phyloP scores from a whole-genome alignment of 306 rosid genomes.

The Herpetospermum pedunculosum region DNA sequence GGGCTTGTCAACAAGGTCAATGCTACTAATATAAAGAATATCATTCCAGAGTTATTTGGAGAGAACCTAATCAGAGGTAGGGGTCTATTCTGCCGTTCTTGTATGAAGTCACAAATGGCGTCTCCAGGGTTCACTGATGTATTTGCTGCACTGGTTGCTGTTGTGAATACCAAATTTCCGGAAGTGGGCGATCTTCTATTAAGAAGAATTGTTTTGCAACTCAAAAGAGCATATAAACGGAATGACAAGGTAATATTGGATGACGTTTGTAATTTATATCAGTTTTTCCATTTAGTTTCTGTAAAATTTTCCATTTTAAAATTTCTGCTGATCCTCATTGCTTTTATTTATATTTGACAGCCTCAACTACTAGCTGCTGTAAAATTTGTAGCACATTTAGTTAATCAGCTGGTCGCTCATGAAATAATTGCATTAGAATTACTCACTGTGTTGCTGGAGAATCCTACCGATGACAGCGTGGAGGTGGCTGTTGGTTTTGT shows the following conservation, averaged over 20 bases:
- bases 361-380: conserved; percentile 95
- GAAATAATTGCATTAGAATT: conserved; percentile 85
- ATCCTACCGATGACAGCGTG: conserved; percentile 89
- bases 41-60: conserved; percentile 63
- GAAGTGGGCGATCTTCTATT: conserved; percentile 80
- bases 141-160: conserved; percentile 85
- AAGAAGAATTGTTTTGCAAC: conserved; percentile 83
- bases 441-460: conserved; percentile 79
- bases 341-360: conserved; percentile 27
- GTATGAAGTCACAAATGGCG: conserved; percentile 97
- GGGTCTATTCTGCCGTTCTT: conserved; percentile 85
- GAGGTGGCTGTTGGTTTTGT: conserved; percentile 99
- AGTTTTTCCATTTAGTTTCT: background rate
- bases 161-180: conserved; percentile 87
- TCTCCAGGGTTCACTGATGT: conserved; percentile 88
- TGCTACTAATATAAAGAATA: conserved; percentile 72
- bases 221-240: conserved; percentile 84
- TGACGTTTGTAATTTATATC: background rate
- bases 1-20: conserved; percentile 94
- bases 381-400: conserved; percentile 84
- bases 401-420: conserved; percentile 87
- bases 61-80: conserved; percentile 89
- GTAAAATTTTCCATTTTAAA: background rate
- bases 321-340: background rate
- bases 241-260: conserved; percentile 64